Percentiles rank a stretch among this genome's conserved stretches.
Evolutionary conservation across 148 eudicot species (phyloP).

Genomic region (Simmondsia chinensis): DNA sequence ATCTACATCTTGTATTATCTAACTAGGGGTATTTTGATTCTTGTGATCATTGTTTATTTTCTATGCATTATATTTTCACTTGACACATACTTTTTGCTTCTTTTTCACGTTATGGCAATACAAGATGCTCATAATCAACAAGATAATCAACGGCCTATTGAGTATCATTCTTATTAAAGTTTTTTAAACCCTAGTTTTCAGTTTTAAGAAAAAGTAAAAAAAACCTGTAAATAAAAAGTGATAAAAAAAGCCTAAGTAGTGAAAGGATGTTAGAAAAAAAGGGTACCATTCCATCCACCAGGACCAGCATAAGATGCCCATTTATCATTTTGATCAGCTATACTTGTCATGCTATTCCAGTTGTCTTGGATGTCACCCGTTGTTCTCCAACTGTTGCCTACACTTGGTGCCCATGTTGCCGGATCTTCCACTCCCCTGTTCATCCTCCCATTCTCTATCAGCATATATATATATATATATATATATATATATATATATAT

Average conservation of each 20-base stretch:
- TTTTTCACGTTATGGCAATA: no score
- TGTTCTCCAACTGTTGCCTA: constrained; percentile 94
- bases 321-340: constrained; percentile 61
- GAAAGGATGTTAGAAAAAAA: not conserved
- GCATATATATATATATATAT: not conserved
- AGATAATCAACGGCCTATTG: no score
- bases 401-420: constrained; percentile 54
- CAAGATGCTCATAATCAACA: no score
- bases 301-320: constrained; percentile 70
- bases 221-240: not conserved
- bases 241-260: not conserved
- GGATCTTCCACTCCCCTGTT: constrained; percentile 76
- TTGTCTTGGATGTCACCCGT: constrained; percentile 65
- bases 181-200: no score
- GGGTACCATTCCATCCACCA: constrained; percentile 86
- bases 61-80: no score
- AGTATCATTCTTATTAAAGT: no score
- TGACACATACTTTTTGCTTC: no score
- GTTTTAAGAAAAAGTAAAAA: not conserved
- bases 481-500: not conserved
- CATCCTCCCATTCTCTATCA: not conserved
- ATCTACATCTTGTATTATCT: no score
- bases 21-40: no score
- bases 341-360: constrained; percentile 59
- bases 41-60: no score